Percentiles rank a stretch among this genome's conserved stretches.
phyloP scores from a whole-genome alignment of 2,329 filamentous ascomycete species.

The Diatrype stigma region DNA sequence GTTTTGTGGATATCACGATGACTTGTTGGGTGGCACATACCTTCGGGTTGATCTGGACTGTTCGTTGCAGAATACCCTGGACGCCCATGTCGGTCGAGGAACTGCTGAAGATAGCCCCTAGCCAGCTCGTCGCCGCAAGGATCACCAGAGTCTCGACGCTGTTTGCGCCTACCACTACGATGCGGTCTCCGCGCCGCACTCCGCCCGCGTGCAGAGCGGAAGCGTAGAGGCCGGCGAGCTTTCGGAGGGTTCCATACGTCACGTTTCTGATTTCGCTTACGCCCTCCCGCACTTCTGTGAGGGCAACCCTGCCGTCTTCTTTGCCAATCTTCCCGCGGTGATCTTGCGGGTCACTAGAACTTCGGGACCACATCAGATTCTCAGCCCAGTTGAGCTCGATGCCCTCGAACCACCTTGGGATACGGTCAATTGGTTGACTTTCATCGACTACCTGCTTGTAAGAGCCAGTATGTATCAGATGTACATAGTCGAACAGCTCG shows the following conservation, averaged over 20 bases:
- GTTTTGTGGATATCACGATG: not conserved
- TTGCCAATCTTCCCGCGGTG: constrained; percentile 55
- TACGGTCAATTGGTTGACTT: constrained; percentile 60
- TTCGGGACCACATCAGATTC: constrained; percentile 65
- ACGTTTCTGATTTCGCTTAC: constrained; percentile 51
- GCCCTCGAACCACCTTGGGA: constrained; percentile 76
- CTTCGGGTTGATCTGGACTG: constrained; percentile 70
- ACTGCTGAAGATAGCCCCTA: constrained; percentile 73
- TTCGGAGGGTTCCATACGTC: constrained; percentile 64
- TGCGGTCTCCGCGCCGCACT: constrained; percentile 65
- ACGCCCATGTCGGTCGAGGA: constrained; percentile 81
- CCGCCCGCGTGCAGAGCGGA: constrained; percentile 65
- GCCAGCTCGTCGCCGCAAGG: constrained; percentile 63
- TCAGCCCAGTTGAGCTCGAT: constrained; percentile 74
- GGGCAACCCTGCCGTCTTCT: constrained; percentile 65
- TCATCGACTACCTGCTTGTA: constrained; percentile 64
- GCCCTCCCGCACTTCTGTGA: constrained; percentile 71
- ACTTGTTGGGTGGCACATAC: constrained; percentile 25
- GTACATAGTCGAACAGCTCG: constrained; percentile 55
- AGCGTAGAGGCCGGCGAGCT: constrained; percentile 53
- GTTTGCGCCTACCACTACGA: constrained; percentile 73
- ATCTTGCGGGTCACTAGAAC: constrained; percentile 35
- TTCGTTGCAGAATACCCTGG: constrained; percentile 69
- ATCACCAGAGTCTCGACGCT: constrained; percentile 69
- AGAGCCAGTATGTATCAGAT: constrained; percentile 59